A percentile compares a stretch with the other conserved stretches of the same genome.
phyloP scores from a whole-genome alignment of 345 rosid species.

The Salix koriyanagi region DNA sequence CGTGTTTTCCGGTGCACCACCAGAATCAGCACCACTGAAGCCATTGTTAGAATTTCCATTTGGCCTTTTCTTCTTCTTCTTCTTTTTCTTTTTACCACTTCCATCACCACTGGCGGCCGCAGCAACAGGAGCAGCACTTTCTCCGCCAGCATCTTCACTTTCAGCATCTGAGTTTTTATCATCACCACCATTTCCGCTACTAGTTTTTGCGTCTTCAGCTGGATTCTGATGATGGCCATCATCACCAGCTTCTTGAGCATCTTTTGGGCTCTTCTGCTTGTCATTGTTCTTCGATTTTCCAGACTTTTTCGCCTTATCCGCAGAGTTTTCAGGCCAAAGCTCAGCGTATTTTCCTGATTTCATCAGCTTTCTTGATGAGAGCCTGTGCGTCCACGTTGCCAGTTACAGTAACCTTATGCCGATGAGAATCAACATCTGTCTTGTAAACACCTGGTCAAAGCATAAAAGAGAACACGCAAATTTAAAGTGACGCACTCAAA shows the following conservation, averaged over 20 bases:
- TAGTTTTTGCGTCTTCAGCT: slow-evolving; percentile 4
- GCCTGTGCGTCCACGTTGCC: slow-evolving; percentile 50
- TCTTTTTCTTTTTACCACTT: slow-evolving; percentile 30
- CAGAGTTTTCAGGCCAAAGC: slow-evolving; percentile 43
- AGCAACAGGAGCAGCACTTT: not conserved
- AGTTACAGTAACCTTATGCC: slow-evolving; percentile 58
- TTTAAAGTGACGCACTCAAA: not conserved
- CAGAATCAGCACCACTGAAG: slow-evolving; percentile 15
- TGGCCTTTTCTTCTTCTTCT: slow-evolving; percentile 44
- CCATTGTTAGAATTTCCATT: slow-evolving; percentile 10
- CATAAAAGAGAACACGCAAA: not conserved
- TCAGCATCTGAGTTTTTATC: slow-evolving; percentile 17
- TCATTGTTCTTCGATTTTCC: slow-evolving; percentile 28
- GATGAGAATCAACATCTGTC: slow-evolving; percentile 49
- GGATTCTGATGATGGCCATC: slow-evolving; percentile 3
- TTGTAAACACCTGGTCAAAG: slow-evolving; percentile 58
- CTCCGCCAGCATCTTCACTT: slow-evolving; percentile 4
- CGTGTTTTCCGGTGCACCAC: slow-evolving; percentile 1
- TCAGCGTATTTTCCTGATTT: slow-evolving; percentile 61
- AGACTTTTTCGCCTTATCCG: slow-evolving; percentile 29
- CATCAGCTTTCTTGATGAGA: slow-evolving; percentile 50
- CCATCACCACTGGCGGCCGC: not conserved
- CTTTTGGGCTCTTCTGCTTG: slow-evolving; percentile 18
- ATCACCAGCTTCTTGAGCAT: slow-evolving; percentile 5
- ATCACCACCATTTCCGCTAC: not conserved